phyloP scores from a whole-genome alignment of 2,329 filamentous ascomycete genomes.

The Trichoderma harzianum region DNA sequence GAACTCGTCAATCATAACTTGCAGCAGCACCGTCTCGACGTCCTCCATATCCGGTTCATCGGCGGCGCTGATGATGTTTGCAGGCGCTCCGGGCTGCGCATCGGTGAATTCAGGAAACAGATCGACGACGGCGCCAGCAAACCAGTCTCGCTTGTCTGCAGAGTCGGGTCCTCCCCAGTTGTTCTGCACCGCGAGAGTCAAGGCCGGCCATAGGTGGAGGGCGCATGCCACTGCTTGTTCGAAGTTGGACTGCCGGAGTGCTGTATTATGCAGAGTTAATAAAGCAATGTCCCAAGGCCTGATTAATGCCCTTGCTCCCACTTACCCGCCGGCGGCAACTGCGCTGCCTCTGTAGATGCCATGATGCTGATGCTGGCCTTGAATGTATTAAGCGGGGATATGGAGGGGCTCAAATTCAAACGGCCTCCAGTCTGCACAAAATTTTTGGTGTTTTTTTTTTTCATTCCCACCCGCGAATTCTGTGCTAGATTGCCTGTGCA shows the following conservation, averaged over 20 bases:
- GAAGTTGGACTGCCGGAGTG: constrained; percentile 62
- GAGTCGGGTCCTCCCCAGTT: constrained; percentile 84
- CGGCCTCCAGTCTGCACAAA: constrained; percentile 16
- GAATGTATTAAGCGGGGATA: constrained; percentile 25
- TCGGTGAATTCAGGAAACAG: constrained; percentile 68
- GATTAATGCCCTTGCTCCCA: neutral
- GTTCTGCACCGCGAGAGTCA: constrained; percentile 82
- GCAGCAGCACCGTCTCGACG: constrained; percentile 77
- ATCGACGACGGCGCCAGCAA: constrained; percentile 82
- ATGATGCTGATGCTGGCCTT: constrained; percentile 25
- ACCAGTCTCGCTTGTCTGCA: constrained; percentile 91
- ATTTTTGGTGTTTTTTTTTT: constrained; percentile 17
- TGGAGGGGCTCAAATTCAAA: constrained; percentile 28
- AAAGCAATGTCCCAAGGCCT: constrained; percentile 8
- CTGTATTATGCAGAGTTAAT: constrained; percentile 32
- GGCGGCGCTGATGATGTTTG: constrained; percentile 26
- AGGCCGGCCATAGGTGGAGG: constrained; percentile 82
- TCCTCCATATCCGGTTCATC: constrained; percentile 69
- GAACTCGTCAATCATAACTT: constrained; percentile 95
- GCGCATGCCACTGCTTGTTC: constrained; percentile 84
- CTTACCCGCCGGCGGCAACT: constrained; percentile 33
- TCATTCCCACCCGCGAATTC: neutral
- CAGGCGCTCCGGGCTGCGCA: constrained; percentile 27
- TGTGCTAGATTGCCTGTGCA: constrained; percentile 1
- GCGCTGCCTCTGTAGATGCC: constrained; percentile 29